These are phyloP conservation scores for Hypoxylon perforatum DNA, from an alignment of 495 filamentous ascomycete genomes.

Conservation along the genomic window DNA sequence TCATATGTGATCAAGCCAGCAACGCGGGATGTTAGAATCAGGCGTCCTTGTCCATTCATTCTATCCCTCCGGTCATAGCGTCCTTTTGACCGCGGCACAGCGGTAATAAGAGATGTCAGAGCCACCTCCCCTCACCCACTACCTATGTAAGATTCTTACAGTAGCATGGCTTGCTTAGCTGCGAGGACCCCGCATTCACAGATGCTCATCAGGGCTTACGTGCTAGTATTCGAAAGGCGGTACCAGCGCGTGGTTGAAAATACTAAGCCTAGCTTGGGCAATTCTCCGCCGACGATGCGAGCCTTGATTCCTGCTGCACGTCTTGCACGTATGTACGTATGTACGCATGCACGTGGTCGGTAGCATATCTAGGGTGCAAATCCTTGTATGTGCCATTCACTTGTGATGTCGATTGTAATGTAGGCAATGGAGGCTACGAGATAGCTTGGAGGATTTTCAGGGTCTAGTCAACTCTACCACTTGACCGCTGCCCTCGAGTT, in stretches of 20 bases:
- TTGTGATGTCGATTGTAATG: conserved; percentile 33
- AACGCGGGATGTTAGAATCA: conserved; percentile 10
- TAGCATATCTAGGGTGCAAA: conserved; percentile 26
- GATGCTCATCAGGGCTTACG: conserved; percentile 7
- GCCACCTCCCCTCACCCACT: conserved; percentile 5
- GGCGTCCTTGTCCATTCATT: too few species aligned
- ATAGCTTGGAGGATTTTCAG: conserved; percentile 21
- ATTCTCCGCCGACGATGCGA: conserved; percentile 24
- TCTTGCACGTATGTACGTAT: background rate
- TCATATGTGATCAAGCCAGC: conserved; percentile 28
- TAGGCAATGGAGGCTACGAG: conserved; percentile 21
- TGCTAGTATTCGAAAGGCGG: conserved; percentile 19
- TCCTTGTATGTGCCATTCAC: conserved; percentile 29
- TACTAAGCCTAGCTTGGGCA: conserved; percentile 30
- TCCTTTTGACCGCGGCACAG: conserved; percentile 10
- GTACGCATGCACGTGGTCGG: conserved; percentile 4
- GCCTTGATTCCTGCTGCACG: conserved; percentile 22
- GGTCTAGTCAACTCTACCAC: conserved; percentile 20
- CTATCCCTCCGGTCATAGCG: conserved; percentile 16
- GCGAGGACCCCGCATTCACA: conserved; percentile 36
- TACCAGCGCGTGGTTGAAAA: conserved; percentile 41
- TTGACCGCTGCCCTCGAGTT: conserved; percentile 10
- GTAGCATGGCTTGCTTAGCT: conserved; percentile 22
- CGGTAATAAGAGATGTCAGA: conserved; percentile 24
- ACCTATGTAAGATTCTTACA: conserved; percentile 19